These are phyloP conservation scores for Populus simonii DNA, from an alignment of 345 rosid genomes.

Conservation along the genomic window DNA sequence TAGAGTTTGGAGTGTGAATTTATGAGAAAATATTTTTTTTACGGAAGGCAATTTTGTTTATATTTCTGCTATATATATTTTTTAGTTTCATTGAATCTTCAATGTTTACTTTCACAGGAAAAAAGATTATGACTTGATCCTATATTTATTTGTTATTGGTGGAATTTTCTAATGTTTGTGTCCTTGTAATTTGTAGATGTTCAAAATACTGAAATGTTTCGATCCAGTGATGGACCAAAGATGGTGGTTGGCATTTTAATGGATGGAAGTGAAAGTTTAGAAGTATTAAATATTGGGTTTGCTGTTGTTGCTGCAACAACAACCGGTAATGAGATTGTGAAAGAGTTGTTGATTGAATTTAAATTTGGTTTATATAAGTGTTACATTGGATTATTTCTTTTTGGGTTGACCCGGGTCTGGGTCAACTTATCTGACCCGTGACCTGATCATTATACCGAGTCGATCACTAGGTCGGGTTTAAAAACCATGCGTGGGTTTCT, in stretches of 20 bases:
- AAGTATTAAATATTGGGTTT: constrained; percentile 53
- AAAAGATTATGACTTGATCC: not conserved
- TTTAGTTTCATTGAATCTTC: not conserved
- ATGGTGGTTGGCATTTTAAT: constrained; percentile 49
- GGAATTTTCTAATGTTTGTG: not conserved
- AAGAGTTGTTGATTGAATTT: too few relatives aligned
- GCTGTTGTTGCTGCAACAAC: constrained; percentile 69
- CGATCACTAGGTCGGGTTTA: too few relatives aligned
- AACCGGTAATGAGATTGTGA: too few relatives aligned
- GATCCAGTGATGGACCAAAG: constrained; percentile 49
- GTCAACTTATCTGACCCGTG: too few relatives aligned
- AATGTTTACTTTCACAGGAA: not conserved
- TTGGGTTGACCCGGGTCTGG: too few relatives aligned
- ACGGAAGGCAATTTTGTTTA: too few relatives aligned
- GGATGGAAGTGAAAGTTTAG: constrained; percentile 42
- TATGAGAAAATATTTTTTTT: too few relatives aligned
- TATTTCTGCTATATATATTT: not conserved
- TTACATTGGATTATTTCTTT: constrained; percentile 28
- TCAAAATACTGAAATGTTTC: constrained; percentile 62
- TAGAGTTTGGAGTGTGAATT: not conserved
- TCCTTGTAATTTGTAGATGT: constrained; percentile 45
- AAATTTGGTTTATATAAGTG: too few relatives aligned
- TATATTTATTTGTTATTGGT: constrained; percentile 1
- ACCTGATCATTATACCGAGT: too few relatives aligned
- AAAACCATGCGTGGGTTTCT: too few relatives aligned